A percentile compares a stretch with the other conserved stretches of the same genome.
These are phyloP conservation scores for Trypanosomatidae sp. DNA, from an alignment of 208 protist genomes.

Conservation along the genomic window DNA sequence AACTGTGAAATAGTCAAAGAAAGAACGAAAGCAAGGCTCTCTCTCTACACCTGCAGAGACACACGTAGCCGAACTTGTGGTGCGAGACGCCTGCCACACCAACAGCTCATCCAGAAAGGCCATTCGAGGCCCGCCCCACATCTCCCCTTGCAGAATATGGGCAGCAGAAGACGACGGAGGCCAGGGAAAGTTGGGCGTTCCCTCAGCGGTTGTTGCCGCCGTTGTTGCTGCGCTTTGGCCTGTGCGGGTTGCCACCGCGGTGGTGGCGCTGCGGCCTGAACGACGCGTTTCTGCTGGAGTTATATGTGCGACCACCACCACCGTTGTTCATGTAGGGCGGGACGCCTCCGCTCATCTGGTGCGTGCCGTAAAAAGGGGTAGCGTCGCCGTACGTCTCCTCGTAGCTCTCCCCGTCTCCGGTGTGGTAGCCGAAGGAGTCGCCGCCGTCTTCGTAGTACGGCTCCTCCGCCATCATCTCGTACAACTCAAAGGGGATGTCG, in stretches of 20 bases:
- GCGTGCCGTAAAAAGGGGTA: slow-evolving; percentile 54
- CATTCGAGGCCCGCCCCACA: too few species aligned
- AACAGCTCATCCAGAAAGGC: too few species aligned
- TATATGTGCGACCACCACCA: slow-evolving; percentile 13
- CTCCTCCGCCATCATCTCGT: slow-evolving; percentile 49
- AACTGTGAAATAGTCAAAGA: too few species aligned
- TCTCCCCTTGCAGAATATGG: too few species aligned
- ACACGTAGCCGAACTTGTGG: too few species aligned
- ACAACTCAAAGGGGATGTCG: slow-evolving; percentile 50
- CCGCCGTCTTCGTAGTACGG: slow-evolving; percentile 27
- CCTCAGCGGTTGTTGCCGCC: neutral
- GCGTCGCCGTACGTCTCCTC: slow-evolving; percentile 36
- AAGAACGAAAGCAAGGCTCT: too few species aligned
- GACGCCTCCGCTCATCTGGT: slow-evolving; percentile 59
- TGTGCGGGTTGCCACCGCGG: slow-evolving; percentile 19
- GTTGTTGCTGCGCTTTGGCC: slow-evolving; percentile 11
- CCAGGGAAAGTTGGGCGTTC: neutral
- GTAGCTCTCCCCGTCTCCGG: slow-evolving; percentile 28
- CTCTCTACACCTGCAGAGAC: too few species aligned
- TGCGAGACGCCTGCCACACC: too few species aligned
- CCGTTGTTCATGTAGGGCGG: slow-evolving; percentile 11
- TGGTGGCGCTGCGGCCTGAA: slow-evolving; percentile 16
- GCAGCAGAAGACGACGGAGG: too few species aligned
- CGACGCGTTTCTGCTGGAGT: slow-evolving; percentile 17
- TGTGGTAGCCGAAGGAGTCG: slow-evolving; percentile 59